phyloP scores from a whole-genome alignment of 2,329 filamentous ascomycete genomes.

The Hymenoscyphus scutula region DNA sequence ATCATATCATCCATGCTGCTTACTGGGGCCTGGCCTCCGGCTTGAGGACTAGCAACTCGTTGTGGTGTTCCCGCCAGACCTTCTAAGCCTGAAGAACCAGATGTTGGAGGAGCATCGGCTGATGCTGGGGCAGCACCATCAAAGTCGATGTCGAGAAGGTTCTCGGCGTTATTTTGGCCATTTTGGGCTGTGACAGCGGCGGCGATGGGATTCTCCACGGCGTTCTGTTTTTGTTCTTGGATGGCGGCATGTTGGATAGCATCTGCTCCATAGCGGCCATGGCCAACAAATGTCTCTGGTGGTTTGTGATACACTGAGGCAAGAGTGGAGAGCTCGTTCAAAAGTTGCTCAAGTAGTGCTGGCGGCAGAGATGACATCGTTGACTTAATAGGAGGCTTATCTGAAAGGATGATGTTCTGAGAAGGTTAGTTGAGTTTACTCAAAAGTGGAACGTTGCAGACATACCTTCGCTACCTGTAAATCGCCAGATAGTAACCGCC shows the following conservation, averaged over 20 bases:
- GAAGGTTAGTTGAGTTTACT: slow-evolving; percentile 29
- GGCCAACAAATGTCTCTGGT: slow-evolving; percentile 95
- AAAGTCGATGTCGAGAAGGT: slow-evolving; percentile 93
- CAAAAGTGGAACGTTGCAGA: slow-evolving; percentile 2
- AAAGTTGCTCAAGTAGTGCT: slow-evolving; percentile 81
- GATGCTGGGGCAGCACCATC: slow-evolving; percentile 92
- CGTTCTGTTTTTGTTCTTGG: slow-evolving; percentile 91
- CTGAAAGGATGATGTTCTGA: slow-evolving; percentile 82
- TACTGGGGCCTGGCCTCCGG: slow-evolving; percentile 36
- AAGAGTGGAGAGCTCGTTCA: slow-evolving; percentile 87
- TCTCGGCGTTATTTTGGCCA: slow-evolving; percentile 80
- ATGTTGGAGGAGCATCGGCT: slow-evolving; percentile 61
- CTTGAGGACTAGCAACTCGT: slow-evolving; percentile 61
- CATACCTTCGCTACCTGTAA: slow-evolving; percentile 81
- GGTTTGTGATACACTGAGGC: slow-evolving; percentile 99
- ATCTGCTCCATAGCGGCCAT: slow-evolving; percentile 89
- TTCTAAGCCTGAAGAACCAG: slow-evolving; percentile 49
- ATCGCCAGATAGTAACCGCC: slow-evolving; percentile 91
- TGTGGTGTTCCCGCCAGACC: slow-evolving; percentile 64
- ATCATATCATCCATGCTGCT: slow-evolving; percentile 80
- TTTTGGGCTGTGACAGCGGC: slow-evolving; percentile 69
- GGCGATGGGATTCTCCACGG: slow-evolving; percentile 89
- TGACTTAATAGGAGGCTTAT: slow-evolving; percentile 89
- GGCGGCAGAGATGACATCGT: slow-evolving; percentile 89
- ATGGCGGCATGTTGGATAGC: slow-evolving; percentile 94